Evolutionary conservation across 164 flowering plant species (phyloP), one percentile per base, ranked within the genome.

Genomic region (Nymphaea colorata): DNA sequence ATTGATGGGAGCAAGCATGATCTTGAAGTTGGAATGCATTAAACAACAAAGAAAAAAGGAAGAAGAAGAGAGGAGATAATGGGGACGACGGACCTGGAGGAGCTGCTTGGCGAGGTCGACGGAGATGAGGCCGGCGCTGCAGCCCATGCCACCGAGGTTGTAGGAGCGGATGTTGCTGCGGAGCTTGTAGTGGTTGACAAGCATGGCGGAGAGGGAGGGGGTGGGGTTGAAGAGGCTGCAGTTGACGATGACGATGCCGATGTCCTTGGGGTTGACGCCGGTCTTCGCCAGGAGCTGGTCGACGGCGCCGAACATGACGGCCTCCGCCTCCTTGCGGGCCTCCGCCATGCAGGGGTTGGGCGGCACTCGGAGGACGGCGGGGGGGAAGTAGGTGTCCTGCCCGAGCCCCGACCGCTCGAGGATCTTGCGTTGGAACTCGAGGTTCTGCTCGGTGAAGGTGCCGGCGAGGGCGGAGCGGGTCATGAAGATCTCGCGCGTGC

Each of bases 131-230:
- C 97, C 97, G 2, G 96, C 93, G 2, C 83, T 75, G 59, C 96
- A 90, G 3, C 96, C 96, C 96, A 90, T 90, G 36, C 96, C 93
- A 2, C 90, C 90, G 1, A 90, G 86, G 68, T 84, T 87, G 78
- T 73, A 90, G 79, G 84, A 86, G 0, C 73, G 77, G 11, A 85
- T 77, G 53, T 83, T 70, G 42, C 68, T 71, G 7, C 80, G 60
- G 11, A 90, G 75, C 74, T 90, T 90, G 70, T 79, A 90, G 62
- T 78, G 93, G 73, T 89, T 87, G 61, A 86, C 73, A 6, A 89
- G 71, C 93, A 86, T 87, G 12, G 91, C 84, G 0, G 96, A 80
- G 10, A 87, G 85, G 0, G 96, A 90, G 0, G 93, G 91, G 3
- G 91, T 85, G 0, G 88, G 74, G 73, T 83, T 86, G 3, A 90